Evolutionary conservation across 2,329 filamentous ascomycete genomes (phyloP), one percentile per base, ranked within the genome.

Genomic region (Aspergillus intermedius): DNA sequence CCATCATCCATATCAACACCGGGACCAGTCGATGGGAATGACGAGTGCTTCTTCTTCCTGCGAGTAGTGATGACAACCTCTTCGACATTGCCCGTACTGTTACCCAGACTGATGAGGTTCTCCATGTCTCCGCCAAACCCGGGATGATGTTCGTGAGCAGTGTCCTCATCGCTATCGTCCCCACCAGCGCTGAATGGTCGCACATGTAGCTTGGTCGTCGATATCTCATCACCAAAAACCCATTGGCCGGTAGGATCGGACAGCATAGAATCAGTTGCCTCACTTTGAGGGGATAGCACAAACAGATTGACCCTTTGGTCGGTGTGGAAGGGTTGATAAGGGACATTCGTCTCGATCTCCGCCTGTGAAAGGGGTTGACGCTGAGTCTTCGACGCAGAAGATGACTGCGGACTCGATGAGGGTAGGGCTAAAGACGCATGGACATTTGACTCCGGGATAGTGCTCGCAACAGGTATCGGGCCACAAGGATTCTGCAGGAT

Each of bases 291-390:
- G 59, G 62, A 69, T 62, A 85, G 87, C 39, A 89, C 79, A 56
- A 83, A 87, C 23, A 96, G 75, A n/a, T 78, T 81, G 41, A 97
- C 87, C 3, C 91, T 82, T 47, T 83, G 81, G 62, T 97, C 91
- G 0, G 91, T 93, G 65, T 97, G 91, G 73, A 97, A 96, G 1
- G 93, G 91, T 61, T 95, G 91, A 60, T 95, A 97, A 2, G 91
- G 89, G 4, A 91, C 87, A 62, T 91, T 96, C 1, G 91, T 95
- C 64, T 98, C 93, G 55, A 95, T 94, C 73, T 96, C 91, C 5
- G 88, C 89, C 81, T 91, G 64, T 73, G 86, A 65, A 71, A 87
- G 68, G 74, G 86, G 65, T 74, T 78, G 60, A 66, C 71, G 60
- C 71, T 74, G 57, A 55, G 60, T 44, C 61, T 63, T 54, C 55